Conservation (phyloP, 306 rosid species). For the Fragaria nilgerrensis region DNA sequence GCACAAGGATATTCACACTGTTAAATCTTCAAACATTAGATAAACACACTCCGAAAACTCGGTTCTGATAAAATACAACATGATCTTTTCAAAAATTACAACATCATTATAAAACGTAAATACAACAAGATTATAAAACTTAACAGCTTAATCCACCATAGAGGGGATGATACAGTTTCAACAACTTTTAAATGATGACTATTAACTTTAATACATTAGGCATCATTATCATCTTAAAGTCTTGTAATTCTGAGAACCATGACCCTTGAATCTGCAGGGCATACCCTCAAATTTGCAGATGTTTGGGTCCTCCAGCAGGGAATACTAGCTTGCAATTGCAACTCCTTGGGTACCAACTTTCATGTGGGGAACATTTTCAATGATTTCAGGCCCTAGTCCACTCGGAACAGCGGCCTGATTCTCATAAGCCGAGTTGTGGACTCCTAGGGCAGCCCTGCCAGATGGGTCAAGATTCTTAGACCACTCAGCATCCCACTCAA, state of each 20-base stretch:
- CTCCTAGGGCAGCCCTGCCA: constrained; percentile 91
- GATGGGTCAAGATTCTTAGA: constrained; percentile 85
- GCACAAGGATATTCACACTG: neutral
- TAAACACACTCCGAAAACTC: constrained; percentile 18
- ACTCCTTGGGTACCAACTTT: constrained; percentile 51
- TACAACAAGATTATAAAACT: neutral
- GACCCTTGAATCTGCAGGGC: constrained; percentile 30
- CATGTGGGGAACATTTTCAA: constrained; percentile 44
- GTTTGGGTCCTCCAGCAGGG: neutral
- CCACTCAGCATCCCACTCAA: constrained; percentile 95
- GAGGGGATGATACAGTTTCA: neutral
- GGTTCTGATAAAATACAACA: neutral
- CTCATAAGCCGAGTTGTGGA: constrained; percentile 72
- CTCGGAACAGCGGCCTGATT: constrained; percentile 23
- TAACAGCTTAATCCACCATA: constrained; percentile 4
- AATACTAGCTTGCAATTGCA: constrained; percentile 49
- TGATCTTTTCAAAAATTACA: no score
- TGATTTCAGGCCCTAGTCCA: constrained; percentile 48
- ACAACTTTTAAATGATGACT: constrained; percentile 10
- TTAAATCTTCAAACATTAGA: constrained; percentile 5
- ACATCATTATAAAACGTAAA: neutral
- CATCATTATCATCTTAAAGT: neutral
- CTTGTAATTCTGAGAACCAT: constrained; percentile 2
- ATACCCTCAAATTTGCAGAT: constrained; percentile 23
- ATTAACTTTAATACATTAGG: constrained; percentile 7